Evolutionary conservation across 768 basidiomycete genomes (phyloP).

Genomic region (Phylloporus scabripes): DNA sequence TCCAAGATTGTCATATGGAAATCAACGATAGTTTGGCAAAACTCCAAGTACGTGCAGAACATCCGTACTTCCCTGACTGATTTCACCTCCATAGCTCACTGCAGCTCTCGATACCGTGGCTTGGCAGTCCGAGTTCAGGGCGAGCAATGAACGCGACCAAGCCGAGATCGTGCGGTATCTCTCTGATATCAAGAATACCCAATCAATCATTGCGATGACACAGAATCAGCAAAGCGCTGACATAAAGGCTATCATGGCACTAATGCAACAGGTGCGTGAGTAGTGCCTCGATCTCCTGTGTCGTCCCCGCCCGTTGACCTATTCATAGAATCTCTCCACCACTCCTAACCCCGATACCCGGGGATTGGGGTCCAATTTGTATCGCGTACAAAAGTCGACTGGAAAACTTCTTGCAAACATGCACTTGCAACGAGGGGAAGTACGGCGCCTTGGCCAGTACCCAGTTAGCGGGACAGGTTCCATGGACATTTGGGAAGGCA

Average conservation of each 20-base stretch:
- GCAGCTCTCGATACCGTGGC: conserved; percentile 41
- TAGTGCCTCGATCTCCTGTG: background rate
- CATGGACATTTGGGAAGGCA: conserved; percentile 53
- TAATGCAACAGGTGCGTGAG: conserved; percentile 44
- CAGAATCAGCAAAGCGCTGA: conserved; percentile 32
- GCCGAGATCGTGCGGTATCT: conserved; percentile 39
- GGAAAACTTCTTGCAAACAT: conserved; percentile 45
- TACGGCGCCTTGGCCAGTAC: conserved; percentile 41
- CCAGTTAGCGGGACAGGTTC: conserved; percentile 48
- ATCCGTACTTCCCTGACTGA: conserved; percentile 5
- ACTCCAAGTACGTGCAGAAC: conserved; percentile 37
- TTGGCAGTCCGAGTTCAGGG: conserved; percentile 44
- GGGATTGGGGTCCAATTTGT: conserved; percentile 46
- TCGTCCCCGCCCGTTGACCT: conserved; percentile 13
- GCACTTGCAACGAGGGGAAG: conserved; percentile 49
- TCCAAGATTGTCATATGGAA: conserved; percentile 40
- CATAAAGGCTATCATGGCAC: conserved; percentile 39
- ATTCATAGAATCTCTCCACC: conserved; percentile 18
- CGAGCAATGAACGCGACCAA: conserved; percentile 38
- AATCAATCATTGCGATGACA: conserved; percentile 32
- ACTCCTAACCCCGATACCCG: conserved; percentile 26
- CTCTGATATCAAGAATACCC: conserved; percentile 39
- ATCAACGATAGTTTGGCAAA: conserved; percentile 43
- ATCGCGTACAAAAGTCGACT: conserved; percentile 43
- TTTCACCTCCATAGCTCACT: conserved; percentile 31